Evolutionary conservation across 179 eudicot genomes (phyloP).

Genomic region (Spergularia azorica): DNA sequence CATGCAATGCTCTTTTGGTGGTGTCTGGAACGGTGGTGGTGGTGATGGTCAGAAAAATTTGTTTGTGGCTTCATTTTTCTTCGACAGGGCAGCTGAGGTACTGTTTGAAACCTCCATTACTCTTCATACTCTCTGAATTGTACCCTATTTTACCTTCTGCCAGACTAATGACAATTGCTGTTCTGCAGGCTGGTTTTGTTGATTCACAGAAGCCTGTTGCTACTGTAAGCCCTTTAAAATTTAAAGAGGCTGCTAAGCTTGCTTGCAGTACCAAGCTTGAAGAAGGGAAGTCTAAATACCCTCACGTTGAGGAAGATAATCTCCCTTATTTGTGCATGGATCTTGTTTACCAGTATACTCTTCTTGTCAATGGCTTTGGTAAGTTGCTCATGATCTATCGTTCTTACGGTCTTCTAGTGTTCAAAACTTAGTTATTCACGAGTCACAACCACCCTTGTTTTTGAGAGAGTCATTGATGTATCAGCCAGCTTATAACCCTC

Average conservation of each 20-base stretch:
- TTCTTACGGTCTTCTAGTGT: not conserved
- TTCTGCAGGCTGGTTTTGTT: constrained; percentile 78
- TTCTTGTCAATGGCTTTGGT: constrained; percentile 95
- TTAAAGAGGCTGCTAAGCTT: constrained; percentile 66
- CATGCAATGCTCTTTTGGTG: constrained; percentile 95
- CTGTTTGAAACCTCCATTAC: not conserved
- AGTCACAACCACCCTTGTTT: not conserved
- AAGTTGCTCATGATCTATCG: constrained; percentile 30
- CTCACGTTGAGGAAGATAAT: constrained; percentile 62
- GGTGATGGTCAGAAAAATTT: constrained; percentile 91
- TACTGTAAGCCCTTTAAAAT: constrained; percentile 67
- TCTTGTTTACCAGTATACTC: constrained; percentile 80
- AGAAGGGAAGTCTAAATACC: constrained; percentile 63
- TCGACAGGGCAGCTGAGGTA: constrained; percentile 98
- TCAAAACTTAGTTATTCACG: not conserved
- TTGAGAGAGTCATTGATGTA: not conserved
- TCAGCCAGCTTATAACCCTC: not conserved
- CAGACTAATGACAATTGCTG: not conserved
- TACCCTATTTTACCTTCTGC: not conserved
- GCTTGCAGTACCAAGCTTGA: constrained; percentile 67
- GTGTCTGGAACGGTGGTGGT: constrained; percentile 94
- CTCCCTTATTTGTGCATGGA: constrained; percentile 93
- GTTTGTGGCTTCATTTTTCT: constrained; percentile 96
- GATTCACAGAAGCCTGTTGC: constrained; percentile 57
- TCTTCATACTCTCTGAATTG: not conserved